Evolutionary conservation across 768 basidiomycete genomes (phyloP), one percentile per base, ranked within the genome.

Genomic region (Jaapia argillacea): DNA sequence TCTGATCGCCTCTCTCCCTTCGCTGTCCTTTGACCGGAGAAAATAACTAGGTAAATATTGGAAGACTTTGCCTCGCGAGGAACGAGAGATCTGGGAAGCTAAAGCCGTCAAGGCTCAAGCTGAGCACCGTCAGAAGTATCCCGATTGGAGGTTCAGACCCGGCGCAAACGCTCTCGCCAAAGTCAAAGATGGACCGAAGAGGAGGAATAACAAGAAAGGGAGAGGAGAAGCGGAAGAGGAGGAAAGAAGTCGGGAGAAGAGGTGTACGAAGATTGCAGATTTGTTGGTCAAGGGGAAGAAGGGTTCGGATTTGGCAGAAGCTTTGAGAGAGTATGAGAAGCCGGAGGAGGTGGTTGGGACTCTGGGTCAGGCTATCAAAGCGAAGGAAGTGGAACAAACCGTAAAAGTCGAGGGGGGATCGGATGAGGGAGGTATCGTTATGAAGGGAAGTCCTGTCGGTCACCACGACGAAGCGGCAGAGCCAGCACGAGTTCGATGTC

Each of bases 101-200:
- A 81, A 80, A 60, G 86, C 81, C 4, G 66, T 74, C 33, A 64
- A 72, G 4, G 85, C 85, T 0, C 80, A 81, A 54, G 77, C 73
- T 0, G 85, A 85, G 56, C 85, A 88, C 57, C 71, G 84, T 42
- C 67, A 68, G 40, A 69, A 74, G 45, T 87, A 87, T 56, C 85
- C 85, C 1, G 81, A 86, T 59, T 89, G 86, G 85, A 69, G 86
- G 40, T 89, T 86, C 58, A 71, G 81, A 40, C 84, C 82, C 3
- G 78, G 75, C n/a, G 61, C 71, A 14, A 71, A 65, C 49, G 67
- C 59, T 41, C 61, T 69, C 41, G 65, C 60, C 40, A 62, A 54
- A 49, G 59, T 68, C 49, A 64, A 66, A 45, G 65, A 71, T 48
- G 63, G 70, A 6, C 63, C 64, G 16, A 55, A 50, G 45, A 55